Base-by-base conservation (phyloP, 306 rosid genomes). In the Macrotyloma uniflorum region DNA sequence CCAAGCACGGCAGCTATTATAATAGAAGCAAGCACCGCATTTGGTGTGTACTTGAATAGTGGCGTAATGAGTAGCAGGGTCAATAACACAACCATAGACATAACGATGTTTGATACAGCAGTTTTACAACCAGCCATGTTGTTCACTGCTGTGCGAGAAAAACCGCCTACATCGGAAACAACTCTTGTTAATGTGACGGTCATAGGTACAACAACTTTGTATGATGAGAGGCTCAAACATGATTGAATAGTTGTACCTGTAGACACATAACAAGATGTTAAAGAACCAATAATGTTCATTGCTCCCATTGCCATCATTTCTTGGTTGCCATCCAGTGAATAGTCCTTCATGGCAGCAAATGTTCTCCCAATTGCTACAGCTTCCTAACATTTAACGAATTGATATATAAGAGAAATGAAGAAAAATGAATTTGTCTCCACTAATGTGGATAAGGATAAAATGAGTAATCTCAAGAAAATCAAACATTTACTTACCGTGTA, bases 291-390 rank as follows among this genome's bases (percentile, higher is more conserved):
- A 19, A 94, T 13, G 82, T 94, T 94, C 97, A 91, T 91, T 9
- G 97, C 85, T 75, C 98, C 98, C 43, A 92, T 18, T 58, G 98
- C 98, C 59, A 94, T 87, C 98, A 94, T 94, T 86, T 94, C 98
- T 85, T 88, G 85, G 88, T 92, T 94, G 12, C 98, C 97, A 63
- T 94, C 90, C 3, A 94, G 26, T 62, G 88, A 74, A 65, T 94
- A 94, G 88, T 89, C 93, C 81, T 88, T 92, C 85, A 86, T 74
- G 32, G 89, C 82, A 40, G 97, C 97, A 85, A 94, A 94, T 59
- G 98, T 94, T 90, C 97, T 94, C 36, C 85, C 98, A 79, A 94
- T 91, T 3, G 98, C 97, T 54, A 92, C 87, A 45, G 97, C 98
- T 92, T 94, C 98, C 97, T 94, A 26, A 13, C 57, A 22, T 69